Base-by-base conservation (phyloP, 2,329 filamentous ascomycete species). In the Hirsutella rhossiliensis region DNA sequence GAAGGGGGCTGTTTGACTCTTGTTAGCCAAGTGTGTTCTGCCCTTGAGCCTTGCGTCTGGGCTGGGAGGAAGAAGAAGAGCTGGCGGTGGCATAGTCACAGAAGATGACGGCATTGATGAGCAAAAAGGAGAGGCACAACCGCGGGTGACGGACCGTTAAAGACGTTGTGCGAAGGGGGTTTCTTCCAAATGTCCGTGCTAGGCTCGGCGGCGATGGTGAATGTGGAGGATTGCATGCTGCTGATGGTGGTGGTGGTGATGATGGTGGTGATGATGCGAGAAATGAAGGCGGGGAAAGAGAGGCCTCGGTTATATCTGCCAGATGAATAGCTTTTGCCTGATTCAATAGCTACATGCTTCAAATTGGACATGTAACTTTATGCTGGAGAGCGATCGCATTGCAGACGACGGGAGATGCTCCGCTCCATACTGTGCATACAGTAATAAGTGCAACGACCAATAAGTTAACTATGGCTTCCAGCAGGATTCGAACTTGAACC, bases 131-230 rank as follows among this genome's bases (percentile, higher is more conserved):
- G 19, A 11, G 29, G 28, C 15, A 41, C 32, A 32, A 20, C 18
- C 31, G 39, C 1, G n/a, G 43, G 15, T 39, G 36, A 17, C 42
- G 45, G 55, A 72, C 72, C 82, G 54, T 75, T 82, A 67, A 84
- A 86, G 50, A 74, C 67, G 46, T 80, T 69, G 13, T 73, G 75
- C n/a, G 69, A 64, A 0, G 82, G 82, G 1, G 81, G 78, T 59
- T 86, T 86, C 59, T 82, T 78, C 84, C 84, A 90, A 57, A 88
- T 76, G 61, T 89, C 84, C 31, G 82, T 87, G 29, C 69, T 71
- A 0, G 82, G 71, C 0, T 63, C 55, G 17, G 80, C 75, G 43
- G 66, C 69, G 52, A 85, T 68, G 15, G 62, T 67, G 58, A 82
- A 78, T 18, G 23, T 32, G 20, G 43, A 31, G 13, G 38, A 28